Evolutionary conservation across 371 early-diverging fungal species (phyloP).

Genomic region (Synchytrium microbalum): DNA sequence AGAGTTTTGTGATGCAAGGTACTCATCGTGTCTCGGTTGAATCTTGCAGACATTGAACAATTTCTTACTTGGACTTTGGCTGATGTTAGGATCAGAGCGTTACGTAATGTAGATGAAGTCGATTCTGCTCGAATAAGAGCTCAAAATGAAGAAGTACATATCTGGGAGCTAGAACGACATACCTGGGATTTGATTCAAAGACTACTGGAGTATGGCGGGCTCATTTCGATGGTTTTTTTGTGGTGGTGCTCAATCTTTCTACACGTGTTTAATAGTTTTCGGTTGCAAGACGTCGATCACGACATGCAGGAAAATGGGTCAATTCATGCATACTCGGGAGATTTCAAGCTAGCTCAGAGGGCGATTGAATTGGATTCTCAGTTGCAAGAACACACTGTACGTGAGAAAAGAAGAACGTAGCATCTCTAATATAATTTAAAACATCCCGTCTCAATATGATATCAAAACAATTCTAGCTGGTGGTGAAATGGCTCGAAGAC

Average conservation of each 20-base stretch:
- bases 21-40: too few species aligned
- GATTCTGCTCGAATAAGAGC: neutral
- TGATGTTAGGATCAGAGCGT: neutral
- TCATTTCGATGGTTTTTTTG: neutral
- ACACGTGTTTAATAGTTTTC: neutral
- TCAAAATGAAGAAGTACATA: neutral
- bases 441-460: neutral
- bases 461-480: neutral
- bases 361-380: neutral
- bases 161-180: conserved; percentile 2
- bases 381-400: neutral
- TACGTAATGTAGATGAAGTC: neutral
- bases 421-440: neutral
- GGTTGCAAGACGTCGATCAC: neutral
- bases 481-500: neutral
- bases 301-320: neutral
- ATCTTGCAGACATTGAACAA: too few species aligned
- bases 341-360: neutral
- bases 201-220: neutral
- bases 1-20: neutral
- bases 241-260: neutral
- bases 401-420: too few species aligned
- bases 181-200: conserved; percentile 1
- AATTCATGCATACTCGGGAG: neutral
- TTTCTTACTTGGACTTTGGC: neutral